Percentiles rank a stretch among this genome's conserved stretches.
Evolutionary conservation across 306 rosid species (phyloP).

Genomic region (Corylus heterophylla): DNA sequence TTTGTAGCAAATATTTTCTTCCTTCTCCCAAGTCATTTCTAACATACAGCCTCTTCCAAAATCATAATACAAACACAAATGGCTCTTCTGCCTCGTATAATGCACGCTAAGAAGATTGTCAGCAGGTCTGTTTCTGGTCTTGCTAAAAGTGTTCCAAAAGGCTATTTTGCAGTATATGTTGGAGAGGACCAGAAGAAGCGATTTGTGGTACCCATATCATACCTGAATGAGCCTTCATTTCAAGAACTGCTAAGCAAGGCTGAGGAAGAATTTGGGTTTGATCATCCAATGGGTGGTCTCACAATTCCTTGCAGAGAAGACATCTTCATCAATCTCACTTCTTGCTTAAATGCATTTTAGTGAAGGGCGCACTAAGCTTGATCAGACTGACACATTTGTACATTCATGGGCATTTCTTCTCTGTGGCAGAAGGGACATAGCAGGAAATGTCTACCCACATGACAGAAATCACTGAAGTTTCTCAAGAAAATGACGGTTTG

Average conservation of each 20-base stretch:
- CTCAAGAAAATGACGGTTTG: not conserved
- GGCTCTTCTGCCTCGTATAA: conserved; percentile 36
- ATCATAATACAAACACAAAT: conserved; percentile 21
- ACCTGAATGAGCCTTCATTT: conserved; percentile 43
- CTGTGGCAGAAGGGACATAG: not conserved
- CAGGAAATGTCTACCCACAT: not conserved
- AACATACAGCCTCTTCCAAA: not conserved
- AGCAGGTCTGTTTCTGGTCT: conserved; percentile 4
- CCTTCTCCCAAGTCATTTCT: not conserved
- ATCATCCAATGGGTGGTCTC: conserved; percentile 56
- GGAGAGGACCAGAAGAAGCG: conserved; percentile 46
- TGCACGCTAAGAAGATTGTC: conserved; percentile 16
- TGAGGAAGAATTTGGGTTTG: conserved; percentile 50
- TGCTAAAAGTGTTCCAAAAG: conserved; percentile 41
- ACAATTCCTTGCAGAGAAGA: conserved; percentile 55
- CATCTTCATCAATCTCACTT: conserved; percentile 34
- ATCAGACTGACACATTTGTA: not conserved
- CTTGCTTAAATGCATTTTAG: conserved; percentile 18
- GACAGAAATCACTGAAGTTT: not conserved
- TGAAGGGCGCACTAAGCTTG: not conserved
- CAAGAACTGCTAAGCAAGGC: conserved; percentile 37
- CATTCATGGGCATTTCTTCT: not conserved
- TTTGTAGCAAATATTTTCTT: not conserved
- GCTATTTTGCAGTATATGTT: conserved; percentile 50
- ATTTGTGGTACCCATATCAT: conserved; percentile 40